phyloP scores from a whole-genome alignment of 352 stramenopile species.

The Globisporangium radiosum region DNA sequence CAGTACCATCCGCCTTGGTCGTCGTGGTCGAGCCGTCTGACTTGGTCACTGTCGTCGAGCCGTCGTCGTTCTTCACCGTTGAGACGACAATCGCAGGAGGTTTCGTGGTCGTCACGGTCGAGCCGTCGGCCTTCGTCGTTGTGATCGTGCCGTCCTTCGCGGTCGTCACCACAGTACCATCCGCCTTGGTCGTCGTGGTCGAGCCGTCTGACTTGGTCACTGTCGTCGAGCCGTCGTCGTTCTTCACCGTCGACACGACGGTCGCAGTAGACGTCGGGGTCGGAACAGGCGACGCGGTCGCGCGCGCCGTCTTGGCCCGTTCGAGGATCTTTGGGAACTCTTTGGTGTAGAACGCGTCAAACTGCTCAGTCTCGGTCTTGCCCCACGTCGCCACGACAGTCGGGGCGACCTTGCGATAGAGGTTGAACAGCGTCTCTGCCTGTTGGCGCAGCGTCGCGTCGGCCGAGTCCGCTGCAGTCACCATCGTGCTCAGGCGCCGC shows the following conservation, averaged over 20 bases:
- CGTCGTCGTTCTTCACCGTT: constrained; percentile 11
- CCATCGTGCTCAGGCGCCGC: constrained; percentile 32
- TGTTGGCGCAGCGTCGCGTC: constrained; percentile 28
- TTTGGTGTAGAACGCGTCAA: constrained; percentile 56
- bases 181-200: constrained; percentile 3
- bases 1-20: constrained; percentile 6
- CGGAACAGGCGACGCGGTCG: constrained; percentile 10
- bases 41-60: constrained; percentile 11
- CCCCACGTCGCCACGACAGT: constrained; percentile 35
- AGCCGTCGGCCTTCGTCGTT: constrained; percentile 5
- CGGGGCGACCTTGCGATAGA: constrained; percentile 56
- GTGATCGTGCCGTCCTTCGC: constrained; percentile 6
- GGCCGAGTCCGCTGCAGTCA: constrained; percentile 12
- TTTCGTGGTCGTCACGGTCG: constrained; percentile 13
- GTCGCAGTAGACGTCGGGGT: constrained; percentile 12
- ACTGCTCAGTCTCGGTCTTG: constrained; percentile 30
- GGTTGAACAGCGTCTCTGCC: constrained; percentile 47
- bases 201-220: constrained; percentile 8
- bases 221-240: constrained; percentile 12
- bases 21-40: constrained; percentile 8
- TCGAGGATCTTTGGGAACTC: constrained; percentile 51
- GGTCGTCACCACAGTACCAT: constrained; percentile 1
- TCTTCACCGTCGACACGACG: constrained; percentile 11
- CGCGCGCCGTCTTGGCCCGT: constrained; percentile 18
- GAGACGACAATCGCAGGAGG: constrained; percentile 12